phyloP scores from a whole-genome alignment of 192 early-diverging fungal genomes.

The Coemansia interrupta region DNA sequence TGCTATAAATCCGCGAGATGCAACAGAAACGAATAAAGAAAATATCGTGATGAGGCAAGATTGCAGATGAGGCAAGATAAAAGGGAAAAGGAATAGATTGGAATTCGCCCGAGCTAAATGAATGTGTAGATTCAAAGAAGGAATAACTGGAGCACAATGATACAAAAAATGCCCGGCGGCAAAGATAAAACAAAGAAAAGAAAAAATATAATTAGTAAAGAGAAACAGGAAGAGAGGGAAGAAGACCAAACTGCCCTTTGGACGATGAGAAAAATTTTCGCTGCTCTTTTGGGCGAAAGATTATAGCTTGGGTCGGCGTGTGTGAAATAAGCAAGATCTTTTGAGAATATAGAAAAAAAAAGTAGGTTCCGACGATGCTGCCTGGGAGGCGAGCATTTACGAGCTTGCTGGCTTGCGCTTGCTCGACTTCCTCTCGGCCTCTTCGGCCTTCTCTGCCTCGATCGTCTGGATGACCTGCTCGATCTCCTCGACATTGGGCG shows the following conservation, averaged over 20 bases:
- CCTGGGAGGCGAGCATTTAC: neutral
- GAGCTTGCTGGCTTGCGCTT: conserved; percentile 17
- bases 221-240: neutral
- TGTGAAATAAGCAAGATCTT: neutral
- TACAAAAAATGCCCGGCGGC: neutral
- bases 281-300: neutral
- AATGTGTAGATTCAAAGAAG: neutral
- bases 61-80: too few species aligned
- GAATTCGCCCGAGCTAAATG: neutral
- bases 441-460: conserved; percentile 87
- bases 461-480: conserved; percentile 71
- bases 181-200: neutral
- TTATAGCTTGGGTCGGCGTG: neutral
- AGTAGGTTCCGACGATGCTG: neutral
- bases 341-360: neutral
- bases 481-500: conserved; percentile 69
- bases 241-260: too few species aligned
- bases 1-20: conserved; percentile 3
- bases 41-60: neutral
- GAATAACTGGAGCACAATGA: neutral
- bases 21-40: neutral
- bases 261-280: neutral
- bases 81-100: neutral
- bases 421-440: conserved; percentile 71
- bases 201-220: neutral